Evolutionary conservation across 352 stramenopile genomes (phyloP).

Genomic region (Blastocystis sp.): DNA sequence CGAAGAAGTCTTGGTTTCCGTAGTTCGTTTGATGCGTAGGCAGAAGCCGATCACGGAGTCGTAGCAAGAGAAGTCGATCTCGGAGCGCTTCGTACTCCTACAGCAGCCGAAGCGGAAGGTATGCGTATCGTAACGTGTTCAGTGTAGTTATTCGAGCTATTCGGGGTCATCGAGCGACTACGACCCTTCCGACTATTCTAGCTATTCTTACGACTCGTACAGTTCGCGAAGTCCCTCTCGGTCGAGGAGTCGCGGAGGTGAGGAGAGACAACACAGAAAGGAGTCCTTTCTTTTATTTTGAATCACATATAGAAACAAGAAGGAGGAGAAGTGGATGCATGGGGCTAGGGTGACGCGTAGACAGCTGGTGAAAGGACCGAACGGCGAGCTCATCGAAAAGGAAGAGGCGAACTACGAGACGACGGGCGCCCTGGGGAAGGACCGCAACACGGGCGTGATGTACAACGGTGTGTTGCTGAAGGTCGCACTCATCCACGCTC

Average conservation of each 20-base stretch:
- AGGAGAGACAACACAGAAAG: too few species aligned
- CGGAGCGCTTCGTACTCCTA: background rate
- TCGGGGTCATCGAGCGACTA: background rate
- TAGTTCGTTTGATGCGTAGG: background rate
- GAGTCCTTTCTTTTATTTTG: too few species aligned
- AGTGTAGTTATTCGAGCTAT: background rate
- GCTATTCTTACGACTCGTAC: slow-evolving; percentile 41
- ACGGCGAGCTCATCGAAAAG: slow-evolving; percentile 57
- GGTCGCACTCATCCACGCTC: slow-evolving; percentile 73
- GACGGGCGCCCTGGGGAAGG: slow-evolving; percentile 53
- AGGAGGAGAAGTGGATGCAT: slow-evolving; percentile 10
- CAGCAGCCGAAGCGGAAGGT: background rate
- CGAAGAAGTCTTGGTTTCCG: too few species aligned
- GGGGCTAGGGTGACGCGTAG: background rate
- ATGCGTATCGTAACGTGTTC: background rate
- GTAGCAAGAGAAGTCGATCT: background rate
- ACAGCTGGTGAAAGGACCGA: slow-evolving; percentile 47
- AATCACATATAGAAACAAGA: background rate
- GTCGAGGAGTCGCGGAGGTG: too few species aligned
- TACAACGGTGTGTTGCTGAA: slow-evolving; percentile 74
- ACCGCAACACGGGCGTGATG: slow-evolving; percentile 67
- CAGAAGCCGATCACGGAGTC: background rate
- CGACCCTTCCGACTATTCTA: slow-evolving; percentile 25
- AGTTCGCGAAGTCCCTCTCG: slow-evolving; percentile 13
- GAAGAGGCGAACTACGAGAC: slow-evolving; percentile 58